These are phyloP conservation scores for Tetrapisispora pingtungensis DNA, from an alignment of 805 yeast genomes.

Conservation along the genomic window DNA sequence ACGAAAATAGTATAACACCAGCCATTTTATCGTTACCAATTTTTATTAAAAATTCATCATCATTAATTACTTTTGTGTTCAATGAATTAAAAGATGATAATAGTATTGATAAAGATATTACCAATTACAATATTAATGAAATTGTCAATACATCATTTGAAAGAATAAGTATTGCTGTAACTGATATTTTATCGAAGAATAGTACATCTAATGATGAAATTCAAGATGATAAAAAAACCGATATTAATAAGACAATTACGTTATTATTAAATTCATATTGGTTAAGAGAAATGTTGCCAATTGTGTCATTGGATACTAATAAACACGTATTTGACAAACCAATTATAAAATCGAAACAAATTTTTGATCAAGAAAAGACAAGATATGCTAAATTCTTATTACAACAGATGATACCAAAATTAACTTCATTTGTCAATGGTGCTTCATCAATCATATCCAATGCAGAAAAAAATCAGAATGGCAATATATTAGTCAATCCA, in stretches of 20 bases:
- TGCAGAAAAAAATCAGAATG: background rate
- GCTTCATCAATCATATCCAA: conserved; percentile 39
- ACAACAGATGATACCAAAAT: conserved; percentile 52
- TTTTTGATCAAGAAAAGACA: conserved; percentile 29
- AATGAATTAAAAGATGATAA: background rate
- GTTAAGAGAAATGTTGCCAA: conserved; percentile 34
- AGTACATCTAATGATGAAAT: background rate
- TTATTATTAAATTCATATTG: conserved; percentile 46
- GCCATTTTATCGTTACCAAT: conserved; percentile 40
- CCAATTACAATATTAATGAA: conserved; percentile 2
- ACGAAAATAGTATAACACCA: conserved; percentile 32
- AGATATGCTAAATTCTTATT: conserved; percentile 40
- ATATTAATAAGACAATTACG: conserved; percentile 35
- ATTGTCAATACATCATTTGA: conserved; percentile 1
- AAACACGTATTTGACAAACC: conserved; percentile 14
- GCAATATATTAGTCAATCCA: conserved; percentile 34
- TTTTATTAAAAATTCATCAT: conserved; percentile 31
- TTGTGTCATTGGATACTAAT: conserved; percentile 6
- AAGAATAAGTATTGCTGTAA: conserved; percentile 4
- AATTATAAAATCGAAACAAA: conserved; percentile 17
- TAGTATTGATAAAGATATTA: background rate
- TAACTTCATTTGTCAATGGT: conserved; percentile 55
- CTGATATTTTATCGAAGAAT: conserved; percentile 2
- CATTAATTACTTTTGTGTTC: conserved; percentile 26
- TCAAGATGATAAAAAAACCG: conserved; percentile 4